These are phyloP conservation scores for Aphanoascus verrucosus DNA, from an alignment of 2,329 filamentous ascomycete genomes.

Conservation along the genomic window DNA sequence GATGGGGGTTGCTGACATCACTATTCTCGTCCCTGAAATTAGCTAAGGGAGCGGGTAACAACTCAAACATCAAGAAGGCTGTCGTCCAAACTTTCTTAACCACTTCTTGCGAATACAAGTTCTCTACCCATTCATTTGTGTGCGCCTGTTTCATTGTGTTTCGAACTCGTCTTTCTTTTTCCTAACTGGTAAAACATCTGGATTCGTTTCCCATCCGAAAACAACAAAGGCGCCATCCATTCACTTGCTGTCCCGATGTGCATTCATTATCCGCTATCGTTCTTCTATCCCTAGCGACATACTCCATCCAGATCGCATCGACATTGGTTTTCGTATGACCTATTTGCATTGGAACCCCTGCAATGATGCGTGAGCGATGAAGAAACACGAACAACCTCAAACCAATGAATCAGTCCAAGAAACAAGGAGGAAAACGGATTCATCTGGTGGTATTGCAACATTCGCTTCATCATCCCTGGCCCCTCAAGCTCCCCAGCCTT, in stretches of 20 bases:
- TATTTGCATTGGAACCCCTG: background rate
- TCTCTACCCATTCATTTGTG: no score
- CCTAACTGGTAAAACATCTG: no score
- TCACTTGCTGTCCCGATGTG: background rate
- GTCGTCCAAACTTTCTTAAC: background rate
- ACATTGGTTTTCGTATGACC: background rate
- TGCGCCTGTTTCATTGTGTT: no score
- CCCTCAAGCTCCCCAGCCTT: background rate
- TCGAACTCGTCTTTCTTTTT: no score
- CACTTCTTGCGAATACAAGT: background rate
- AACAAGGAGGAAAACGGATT: constrained; percentile 18
- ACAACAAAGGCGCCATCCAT: no score
- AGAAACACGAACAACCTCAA: constrained; percentile 11
- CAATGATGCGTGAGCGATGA: constrained; percentile 23
- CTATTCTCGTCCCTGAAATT: background rate
- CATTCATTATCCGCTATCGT: background rate
- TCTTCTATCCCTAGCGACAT: background rate
- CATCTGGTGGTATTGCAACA: constrained; percentile 19
- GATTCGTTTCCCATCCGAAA: no score
- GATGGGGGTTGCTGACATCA: background rate
- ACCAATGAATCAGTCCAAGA: constrained; percentile 20
- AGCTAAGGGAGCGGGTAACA: background rate
- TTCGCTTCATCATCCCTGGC: constrained; percentile 11
- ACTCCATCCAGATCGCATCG: background rate
- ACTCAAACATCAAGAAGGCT: background rate